Evolutionary conservation across 306 rosid genomes (phyloP), one percentile per base, ranked within the genome.

Genomic region (Abrus pulchellus): DNA sequence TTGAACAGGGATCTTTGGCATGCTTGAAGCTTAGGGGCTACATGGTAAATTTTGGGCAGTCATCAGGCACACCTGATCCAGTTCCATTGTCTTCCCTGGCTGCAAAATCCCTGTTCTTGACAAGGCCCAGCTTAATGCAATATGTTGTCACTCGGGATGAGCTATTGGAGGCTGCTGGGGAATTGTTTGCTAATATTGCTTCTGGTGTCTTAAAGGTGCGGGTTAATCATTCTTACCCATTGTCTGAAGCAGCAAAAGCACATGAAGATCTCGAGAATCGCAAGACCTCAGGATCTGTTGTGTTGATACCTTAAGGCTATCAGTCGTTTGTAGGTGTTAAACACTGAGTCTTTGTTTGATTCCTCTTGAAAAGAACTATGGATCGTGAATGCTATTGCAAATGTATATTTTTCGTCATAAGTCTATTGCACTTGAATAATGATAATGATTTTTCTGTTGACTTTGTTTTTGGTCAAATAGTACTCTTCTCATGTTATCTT

Each of bases 1-100:
- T 73, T 80, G 34, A 82, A 1, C 85, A 95, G 97, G 97, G 99
- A 79, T 94, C 97, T 56, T 74, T 94, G 87, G 87, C 71, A 11
- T 91, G 97, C 87, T 77, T 94, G 78, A 94, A 93, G 87, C 75
- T 70, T 49, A 53, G 87, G 72, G 92, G 99, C 27, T 87, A 89
- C 89, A 90, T 94, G 97, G 97, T 94, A 40, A 85, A 79, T 84
- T 94, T 93, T 44, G 97, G 99, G 59, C 94, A 91, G 85, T 90
- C 99, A 33, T 94, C 97, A 1, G 99, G 99, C 45, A 12, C 83
- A 8, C 97, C 97, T 3, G 99, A 94, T 50, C 97, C 97, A 14
- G 82, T 94, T 64, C 99, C 97, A 41, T 83, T 95, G 66, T 86
- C 99, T 10, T 83, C 89, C 11, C 66, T 95, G 74, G 87, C 90